phyloP scores from a whole-genome alignment of 805 yeast genomes.

The Metschnikowia gelsemii region DNA sequence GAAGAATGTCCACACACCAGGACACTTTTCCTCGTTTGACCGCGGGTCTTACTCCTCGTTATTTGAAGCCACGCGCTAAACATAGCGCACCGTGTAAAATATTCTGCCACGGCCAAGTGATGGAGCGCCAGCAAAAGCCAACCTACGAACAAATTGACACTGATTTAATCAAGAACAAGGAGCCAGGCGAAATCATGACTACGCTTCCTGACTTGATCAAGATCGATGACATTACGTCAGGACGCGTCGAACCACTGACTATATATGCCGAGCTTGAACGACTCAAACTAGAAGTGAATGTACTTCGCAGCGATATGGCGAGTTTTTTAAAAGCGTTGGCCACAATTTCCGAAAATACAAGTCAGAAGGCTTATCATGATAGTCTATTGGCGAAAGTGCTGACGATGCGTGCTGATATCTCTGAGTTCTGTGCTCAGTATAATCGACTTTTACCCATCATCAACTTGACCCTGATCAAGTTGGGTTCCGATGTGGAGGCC shows the following conservation, averaged over 20 bases:
- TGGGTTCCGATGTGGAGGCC: slow-evolving; percentile 51
- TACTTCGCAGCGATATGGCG: slow-evolving; percentile 43
- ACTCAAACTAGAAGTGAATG: slow-evolving; percentile 41
- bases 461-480: slow-evolving; percentile 48
- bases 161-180: too few species aligned
- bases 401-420: slow-evolving; percentile 39
- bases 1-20: too few species aligned
- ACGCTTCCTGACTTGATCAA: slow-evolving; percentile 20
- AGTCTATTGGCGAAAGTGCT: slow-evolving; percentile 37
- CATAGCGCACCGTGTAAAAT: too few species aligned
- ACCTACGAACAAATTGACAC: too few species aligned
- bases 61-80: too few species aligned
- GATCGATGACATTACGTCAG: slow-evolving; percentile 46
- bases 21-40: too few species aligned
- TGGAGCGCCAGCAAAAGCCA: too few species aligned
- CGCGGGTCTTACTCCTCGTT: too few species aligned
- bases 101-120: too few species aligned
- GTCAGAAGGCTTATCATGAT: slow-evolving; percentile 40
- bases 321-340: slow-evolving; percentile 38
- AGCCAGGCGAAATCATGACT: too few species aligned
- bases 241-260: slow-evolving; percentile 37
- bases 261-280: slow-evolving; percentile 47
- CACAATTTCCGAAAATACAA: slow-evolving; percentile 29
- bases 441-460: slow-evolving; percentile 50
- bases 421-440: slow-evolving; percentile 44